Evolutionary conservation across 768 basidiomycete species (phyloP).

Genomic region (Peribolospora baueri): DNA sequence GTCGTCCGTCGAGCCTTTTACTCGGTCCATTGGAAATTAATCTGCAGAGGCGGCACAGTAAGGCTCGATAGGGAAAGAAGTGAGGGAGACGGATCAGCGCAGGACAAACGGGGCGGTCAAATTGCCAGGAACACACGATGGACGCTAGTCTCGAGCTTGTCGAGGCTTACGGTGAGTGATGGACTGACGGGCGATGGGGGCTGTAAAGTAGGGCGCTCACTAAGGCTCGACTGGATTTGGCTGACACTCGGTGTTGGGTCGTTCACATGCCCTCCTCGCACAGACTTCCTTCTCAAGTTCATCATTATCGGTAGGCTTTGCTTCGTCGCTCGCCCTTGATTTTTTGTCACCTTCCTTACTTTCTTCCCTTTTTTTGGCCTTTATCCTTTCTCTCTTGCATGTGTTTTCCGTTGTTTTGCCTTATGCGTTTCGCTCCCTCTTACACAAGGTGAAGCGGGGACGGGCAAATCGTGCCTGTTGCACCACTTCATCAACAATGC

Average conservation of each 20-base stretch:
- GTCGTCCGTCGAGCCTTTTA: too few species aligned
- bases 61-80: too few species aligned
- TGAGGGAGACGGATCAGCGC: too few species aligned
- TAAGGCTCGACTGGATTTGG: neutral
- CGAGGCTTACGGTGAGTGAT: slow-evolving; percentile 62
- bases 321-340: neutral
- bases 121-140: too few species aligned
- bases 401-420: neutral
- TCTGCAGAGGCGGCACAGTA: too few species aligned
- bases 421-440: neutral
- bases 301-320: slow-evolving; percentile 59
- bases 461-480: slow-evolving; percentile 87
- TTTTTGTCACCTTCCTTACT: neutral
- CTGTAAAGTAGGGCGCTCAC: neutral
- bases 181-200: neutral
- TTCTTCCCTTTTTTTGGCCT: slow-evolving; percentile 1
- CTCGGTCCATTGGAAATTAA: too few species aligned
- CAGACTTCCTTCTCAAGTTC: slow-evolving; percentile 97
- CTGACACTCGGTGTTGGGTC: slow-evolving; percentile 11
- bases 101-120: too few species aligned
- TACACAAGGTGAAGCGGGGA: slow-evolving; percentile 64
- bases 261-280: neutral
- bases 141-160: slow-evolving; percentile 33
- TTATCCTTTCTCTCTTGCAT: neutral
- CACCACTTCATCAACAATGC: slow-evolving; percentile 91